Percentiles rank a stretch among this genome's conserved stretches.
phyloP scores from a whole-genome alignment of 1,284 basidiomycete species.

The Ganoderma boninense region DNA sequence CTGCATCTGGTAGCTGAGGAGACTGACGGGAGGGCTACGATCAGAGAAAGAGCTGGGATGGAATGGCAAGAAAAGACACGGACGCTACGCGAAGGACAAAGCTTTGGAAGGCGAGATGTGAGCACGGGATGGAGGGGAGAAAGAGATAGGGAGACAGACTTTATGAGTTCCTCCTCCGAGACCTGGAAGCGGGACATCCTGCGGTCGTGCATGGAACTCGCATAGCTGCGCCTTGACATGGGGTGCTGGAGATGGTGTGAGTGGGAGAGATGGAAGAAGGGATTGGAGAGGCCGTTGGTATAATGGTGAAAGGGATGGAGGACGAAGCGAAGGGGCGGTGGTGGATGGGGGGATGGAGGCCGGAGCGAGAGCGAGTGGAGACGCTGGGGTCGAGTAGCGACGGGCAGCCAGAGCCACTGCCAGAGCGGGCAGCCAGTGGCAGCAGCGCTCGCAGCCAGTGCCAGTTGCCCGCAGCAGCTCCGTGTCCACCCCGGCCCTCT shows the following conservation, averaged over 20 bases:
- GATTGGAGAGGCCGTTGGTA: neutral
- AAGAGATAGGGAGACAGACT: slow-evolving; percentile 56
- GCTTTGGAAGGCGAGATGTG: slow-evolving; percentile 47
- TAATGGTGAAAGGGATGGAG: slow-evolving; percentile 13
- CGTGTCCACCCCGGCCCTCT: too few species aligned
- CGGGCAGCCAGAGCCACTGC: too few species aligned
- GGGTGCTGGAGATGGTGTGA: slow-evolving; percentile 6
- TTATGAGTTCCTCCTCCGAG: slow-evolving; percentile 83
- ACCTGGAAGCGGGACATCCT: slow-evolving; percentile 78
- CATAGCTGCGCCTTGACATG: slow-evolving; percentile 76
- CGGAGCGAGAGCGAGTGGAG: neutral
- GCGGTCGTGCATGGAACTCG: slow-evolving; percentile 70
- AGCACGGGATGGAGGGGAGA: slow-evolving; percentile 18
- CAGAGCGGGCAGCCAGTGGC: too few species aligned
- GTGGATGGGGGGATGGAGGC: neutral
- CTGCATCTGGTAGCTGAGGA: slow-evolving; percentile 73
- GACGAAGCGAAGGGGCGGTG: neutral
- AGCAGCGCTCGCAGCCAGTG: too few species aligned
- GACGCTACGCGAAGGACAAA: slow-evolving; percentile 83
- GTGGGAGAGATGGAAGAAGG: neutral
- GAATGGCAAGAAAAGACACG: slow-evolving; percentile 41
- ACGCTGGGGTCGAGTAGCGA: neutral
- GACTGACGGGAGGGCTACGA: slow-evolving; percentile 48
- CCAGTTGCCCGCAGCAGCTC: too few species aligned
- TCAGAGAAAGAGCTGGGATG: slow-evolving; percentile 21